Percentiles rank a stretch among this genome's conserved stretches.
phyloP scores from a whole-genome alignment of 2,329 filamentous ascomycete species.

The Aureobasidium sp. region DNA sequence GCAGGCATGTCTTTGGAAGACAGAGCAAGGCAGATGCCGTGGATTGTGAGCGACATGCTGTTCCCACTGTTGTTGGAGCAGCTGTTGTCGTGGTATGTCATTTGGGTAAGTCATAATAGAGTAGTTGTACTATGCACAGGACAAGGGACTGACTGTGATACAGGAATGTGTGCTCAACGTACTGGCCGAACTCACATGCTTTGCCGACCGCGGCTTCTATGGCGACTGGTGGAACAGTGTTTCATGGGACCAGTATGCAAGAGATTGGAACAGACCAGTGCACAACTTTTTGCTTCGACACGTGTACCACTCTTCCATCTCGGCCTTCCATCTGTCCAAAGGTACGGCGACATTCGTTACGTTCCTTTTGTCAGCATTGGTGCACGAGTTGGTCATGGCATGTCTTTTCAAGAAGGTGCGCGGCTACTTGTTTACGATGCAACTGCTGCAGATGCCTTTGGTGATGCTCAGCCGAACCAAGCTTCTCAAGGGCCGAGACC shows the following conservation, averaged over 20 bases:
- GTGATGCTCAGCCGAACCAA: slow-evolving; percentile 58
- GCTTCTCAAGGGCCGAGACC: slow-evolving; percentile 52
- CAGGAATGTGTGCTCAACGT: slow-evolving; percentile 54
- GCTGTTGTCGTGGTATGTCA: slow-evolving; percentile 68
- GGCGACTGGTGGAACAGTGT: slow-evolving; percentile 46
- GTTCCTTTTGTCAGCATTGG: slow-evolving; percentile 60
- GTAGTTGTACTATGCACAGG: slow-evolving; percentile 4
- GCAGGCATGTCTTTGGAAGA: slow-evolving; percentile 50
- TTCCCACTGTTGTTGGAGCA: slow-evolving; percentile 77
- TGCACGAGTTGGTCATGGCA: slow-evolving; percentile 73
- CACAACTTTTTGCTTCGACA: slow-evolving; percentile 70
- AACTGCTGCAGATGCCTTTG: slow-evolving; percentile 66
- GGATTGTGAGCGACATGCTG: slow-evolving; percentile 64
- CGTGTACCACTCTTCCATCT: slow-evolving; percentile 72
- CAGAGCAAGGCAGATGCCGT: slow-evolving; percentile 61
- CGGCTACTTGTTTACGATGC: slow-evolving; percentile 63
- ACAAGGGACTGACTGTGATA: not conserved
- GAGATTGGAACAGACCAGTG: slow-evolving; percentile 75
- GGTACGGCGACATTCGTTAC: slow-evolving; percentile 66
- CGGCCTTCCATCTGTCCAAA: slow-evolving; percentile 60
- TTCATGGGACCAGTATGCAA: slow-evolving; percentile 65
- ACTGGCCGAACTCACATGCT: slow-evolving; percentile 65
- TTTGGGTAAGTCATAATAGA: slow-evolving; percentile 57
- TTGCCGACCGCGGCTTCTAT: slow-evolving; percentile 66
- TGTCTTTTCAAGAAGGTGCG: slow-evolving; percentile 70